Evolutionary conservation across 371 early-diverging fungal genomes (phyloP).

Genomic region (Dichotomocladium elegans): DNA sequence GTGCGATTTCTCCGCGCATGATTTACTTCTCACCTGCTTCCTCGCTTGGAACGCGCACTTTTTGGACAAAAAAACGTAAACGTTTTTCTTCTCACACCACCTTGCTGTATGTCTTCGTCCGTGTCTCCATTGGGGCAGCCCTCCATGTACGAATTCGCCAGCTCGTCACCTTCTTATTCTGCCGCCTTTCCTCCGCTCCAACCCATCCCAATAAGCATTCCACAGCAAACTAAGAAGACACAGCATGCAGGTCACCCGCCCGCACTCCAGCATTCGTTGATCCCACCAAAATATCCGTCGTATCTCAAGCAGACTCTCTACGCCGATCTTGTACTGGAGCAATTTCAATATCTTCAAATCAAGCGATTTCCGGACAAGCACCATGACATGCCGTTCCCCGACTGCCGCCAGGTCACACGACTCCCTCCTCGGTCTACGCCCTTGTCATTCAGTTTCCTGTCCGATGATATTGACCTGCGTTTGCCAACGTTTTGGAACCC

Average conservation of each 20-base stretch:
- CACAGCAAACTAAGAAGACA: background rate
- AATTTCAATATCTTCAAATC: constrained; percentile 15
- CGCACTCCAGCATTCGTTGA: constrained; percentile 9
- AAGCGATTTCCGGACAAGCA: background rate
- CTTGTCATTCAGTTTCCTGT: constrained; percentile 2
- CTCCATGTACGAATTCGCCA: background rate
- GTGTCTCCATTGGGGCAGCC: constrained; percentile 8
- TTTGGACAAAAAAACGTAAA: background rate
- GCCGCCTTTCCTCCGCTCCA: constrained; percentile 25
- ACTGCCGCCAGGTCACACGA: constrained; percentile 3
- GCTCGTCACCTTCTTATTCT: constrained; percentile 13
- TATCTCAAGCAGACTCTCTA: constrained; percentile 31
- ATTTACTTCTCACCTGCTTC: background rate
- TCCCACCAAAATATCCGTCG: constrained; percentile 20
- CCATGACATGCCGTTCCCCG: background rate
- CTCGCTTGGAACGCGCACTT: background rate
- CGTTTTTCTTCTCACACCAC: background rate
- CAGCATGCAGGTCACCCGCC: constrained; percentile 4
- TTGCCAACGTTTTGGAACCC: constrained; percentile 59
- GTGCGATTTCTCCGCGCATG: too few species aligned
- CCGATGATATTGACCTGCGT: constrained; percentile 18
- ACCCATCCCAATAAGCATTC: constrained; percentile 12
- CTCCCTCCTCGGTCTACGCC: constrained; percentile 3
- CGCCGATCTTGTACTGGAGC: constrained; percentile 24
- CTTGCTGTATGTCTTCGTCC: constrained; percentile 9